Evolutionary conservation across 2,329 filamentous ascomycete genomes (phyloP).

Genomic region (Knoxdaviesia capensis): DNA sequence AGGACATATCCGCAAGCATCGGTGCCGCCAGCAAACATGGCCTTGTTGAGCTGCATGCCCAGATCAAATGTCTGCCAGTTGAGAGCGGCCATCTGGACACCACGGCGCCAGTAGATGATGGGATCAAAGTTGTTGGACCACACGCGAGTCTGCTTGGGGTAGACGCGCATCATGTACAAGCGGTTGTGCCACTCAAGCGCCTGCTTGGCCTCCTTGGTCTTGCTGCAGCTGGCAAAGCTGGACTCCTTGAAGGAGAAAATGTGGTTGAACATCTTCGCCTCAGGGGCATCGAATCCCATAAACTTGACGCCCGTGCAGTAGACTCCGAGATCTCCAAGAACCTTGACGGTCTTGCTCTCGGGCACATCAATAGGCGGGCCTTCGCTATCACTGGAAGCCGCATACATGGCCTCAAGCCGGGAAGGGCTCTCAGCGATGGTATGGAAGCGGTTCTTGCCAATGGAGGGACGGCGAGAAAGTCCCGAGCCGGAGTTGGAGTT

Average conservation of each 20-base stretch:
- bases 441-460: slow-evolving; percentile 31
- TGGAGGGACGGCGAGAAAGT: slow-evolving; percentile 19
- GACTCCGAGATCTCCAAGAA: slow-evolving; percentile 70
- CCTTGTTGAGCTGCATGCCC: slow-evolving; percentile 88
- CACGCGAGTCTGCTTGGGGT: slow-evolving; percentile 65
- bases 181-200: slow-evolving; percentile 79
- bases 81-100: slow-evolving; percentile 91
- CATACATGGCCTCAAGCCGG: slow-evolving; percentile 32
- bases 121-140: slow-evolving; percentile 90
- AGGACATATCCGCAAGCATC: slow-evolving; percentile 84
- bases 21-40: slow-evolving; percentile 83
- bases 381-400: slow-evolving; percentile 12
- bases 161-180: slow-evolving; percentile 80
- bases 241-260: slow-evolving; percentile 89
- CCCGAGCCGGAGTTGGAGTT: slow-evolving; percentile 14
- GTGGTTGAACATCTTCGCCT: slow-evolving; percentile 79
- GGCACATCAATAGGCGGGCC: slow-evolving; percentile 11
- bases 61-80: slow-evolving; percentile 98
- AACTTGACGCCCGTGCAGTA: slow-evolving; percentile 62
- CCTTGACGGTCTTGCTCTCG: slow-evolving; percentile 69
- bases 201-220: slow-evolving; percentile 54
- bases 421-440: slow-evolving; percentile 30
- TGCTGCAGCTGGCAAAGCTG: slow-evolving; percentile 65
- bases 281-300: slow-evolving; percentile 53
- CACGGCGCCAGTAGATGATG: slow-evolving; percentile 78